Evolutionary conservation across 345 rosid genomes (phyloP).

Genomic region (Eucalyptus viminalis): DNA sequence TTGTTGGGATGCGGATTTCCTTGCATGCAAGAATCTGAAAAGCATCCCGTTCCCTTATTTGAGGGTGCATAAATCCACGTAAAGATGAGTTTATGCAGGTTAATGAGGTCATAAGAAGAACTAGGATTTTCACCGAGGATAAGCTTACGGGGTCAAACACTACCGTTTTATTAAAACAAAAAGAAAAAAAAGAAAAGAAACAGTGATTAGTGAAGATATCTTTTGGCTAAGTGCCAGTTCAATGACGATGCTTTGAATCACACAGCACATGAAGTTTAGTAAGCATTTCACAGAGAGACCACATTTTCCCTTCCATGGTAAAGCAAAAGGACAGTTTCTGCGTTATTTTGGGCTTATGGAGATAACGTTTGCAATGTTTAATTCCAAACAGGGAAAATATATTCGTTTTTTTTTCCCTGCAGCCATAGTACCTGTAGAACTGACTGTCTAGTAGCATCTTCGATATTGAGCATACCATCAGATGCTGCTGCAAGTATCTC

Average conservation of each 20-base stretch:
- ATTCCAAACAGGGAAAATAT: neutral
- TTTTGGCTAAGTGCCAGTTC: neutral
- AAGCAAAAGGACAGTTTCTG: neutral
- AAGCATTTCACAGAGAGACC: neutral
- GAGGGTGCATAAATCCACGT: too few relatives aligned
- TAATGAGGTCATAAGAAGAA: too few relatives aligned
- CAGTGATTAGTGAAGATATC: neutral
- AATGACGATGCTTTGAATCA: neutral
- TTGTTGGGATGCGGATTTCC: too few relatives aligned
- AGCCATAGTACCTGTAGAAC: conserved; percentile 60
- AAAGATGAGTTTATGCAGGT: too few relatives aligned
- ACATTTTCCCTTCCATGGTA: neutral
- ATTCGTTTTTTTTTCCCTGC: neutral
- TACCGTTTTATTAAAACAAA: too few relatives aligned
- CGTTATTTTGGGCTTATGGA: neutral
- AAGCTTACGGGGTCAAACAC: too few relatives aligned
- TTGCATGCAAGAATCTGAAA: too few relatives aligned
- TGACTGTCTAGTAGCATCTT: conserved; percentile 63
- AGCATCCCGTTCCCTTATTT: too few relatives aligned
- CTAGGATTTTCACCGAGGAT: too few relatives aligned
- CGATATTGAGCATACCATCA: conserved; percentile 72
- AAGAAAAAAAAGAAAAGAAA: too few relatives aligned
- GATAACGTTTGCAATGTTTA: neutral
- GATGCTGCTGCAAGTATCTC: conserved; percentile 95
- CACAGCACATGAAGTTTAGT: neutral